Conservation (phyloP, 106 monocot species). For the Acorus calamus region DNA sequence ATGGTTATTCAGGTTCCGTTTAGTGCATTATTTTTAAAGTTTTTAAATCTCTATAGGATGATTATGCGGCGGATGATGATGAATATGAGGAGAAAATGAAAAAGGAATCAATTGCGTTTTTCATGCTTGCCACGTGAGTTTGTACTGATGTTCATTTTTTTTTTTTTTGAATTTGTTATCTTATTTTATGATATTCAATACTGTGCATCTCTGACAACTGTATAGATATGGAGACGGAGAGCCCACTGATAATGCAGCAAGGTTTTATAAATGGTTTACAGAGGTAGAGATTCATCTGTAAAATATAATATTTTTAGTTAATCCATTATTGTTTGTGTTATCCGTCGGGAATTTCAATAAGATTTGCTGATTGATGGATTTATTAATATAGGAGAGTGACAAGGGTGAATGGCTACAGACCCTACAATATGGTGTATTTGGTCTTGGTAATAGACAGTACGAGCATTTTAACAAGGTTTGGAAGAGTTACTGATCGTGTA, state of each 20-base stretch:
- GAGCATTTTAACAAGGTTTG: constrained; percentile 15
- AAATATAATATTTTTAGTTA: no score
- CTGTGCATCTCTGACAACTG: background rate
- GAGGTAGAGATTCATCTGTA: background rate
- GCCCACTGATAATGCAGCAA: constrained; percentile 14
- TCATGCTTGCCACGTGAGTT: constrained; percentile 23
- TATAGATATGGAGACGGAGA: constrained; percentile 15
- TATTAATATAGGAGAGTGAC: constrained; percentile 1
- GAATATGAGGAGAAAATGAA: constrained; percentile 23
- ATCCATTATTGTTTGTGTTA: no score
- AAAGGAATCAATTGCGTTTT: constrained; percentile 16
- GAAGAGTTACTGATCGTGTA: no score
- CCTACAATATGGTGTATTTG: constrained; percentile 6
- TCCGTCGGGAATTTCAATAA: no score
- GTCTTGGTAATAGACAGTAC: constrained; percentile 12
- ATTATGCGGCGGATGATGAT: constrained; percentile 22
- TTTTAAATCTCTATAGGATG: constrained; percentile 9
- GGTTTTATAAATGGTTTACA: constrained; percentile 10
- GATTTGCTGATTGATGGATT: background rate
- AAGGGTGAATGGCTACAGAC: constrained; percentile 7
- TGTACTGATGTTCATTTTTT: background rate
- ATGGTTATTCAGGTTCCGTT: no score
- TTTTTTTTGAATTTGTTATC: background rate
- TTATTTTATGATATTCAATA: background rate
- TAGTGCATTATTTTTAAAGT: no score